Evolutionary conservation across 306 rosid genomes (phyloP), one percentile per base, ranked within the genome.

Genomic region (Sophora flavescens): DNA sequence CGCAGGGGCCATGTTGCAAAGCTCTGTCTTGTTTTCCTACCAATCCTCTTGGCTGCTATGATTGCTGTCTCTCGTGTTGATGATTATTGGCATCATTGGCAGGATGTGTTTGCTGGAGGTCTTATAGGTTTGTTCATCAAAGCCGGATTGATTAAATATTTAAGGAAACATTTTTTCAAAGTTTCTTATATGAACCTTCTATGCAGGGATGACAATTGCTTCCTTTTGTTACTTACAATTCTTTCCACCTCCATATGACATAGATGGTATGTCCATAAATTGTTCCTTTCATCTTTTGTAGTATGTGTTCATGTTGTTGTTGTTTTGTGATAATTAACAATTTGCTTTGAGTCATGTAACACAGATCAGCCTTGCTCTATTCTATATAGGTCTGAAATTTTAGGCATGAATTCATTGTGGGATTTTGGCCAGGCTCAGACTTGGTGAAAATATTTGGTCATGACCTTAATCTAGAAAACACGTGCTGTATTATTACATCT

Each of bases 81-180:
- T 83, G 96, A 94, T 81, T 94, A 94, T 83, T 90, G 96, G 97
- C 98, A 94, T 89, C 97, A 94, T 73, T 90, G 97, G 98, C 91
- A 89, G 80, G 97, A 94, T 72, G 96, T 92, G 75, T 90, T 90
- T 81, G 88, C 96, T 51, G 97, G 96, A 45, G 89, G 84, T 80
- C 95, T 94, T 69, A 62, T 94, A 68, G 97, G 98, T 94, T 54
- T 38, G 91, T 84, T 80, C 60, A 42, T 81, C 33, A 51, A 50
- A 47, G 81, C 69, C 36, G 28, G 33, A 22, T 70, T 75, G 73
- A 48, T 74, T 32, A 62, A 33, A 70, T n/a, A 67, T 35, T 59
- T 48, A 14, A 26, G 9, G 32, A 50, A 28, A 66, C 22, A 9
- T 17, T 30, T 73, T 56, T 39, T 12, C 36, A 9, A 71, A 48